Evolutionary conservation across 1,139 yeast genomes (phyloP), one percentile per base, ranked within the genome.

Genomic region (Protomyces macrosporus): DNA sequence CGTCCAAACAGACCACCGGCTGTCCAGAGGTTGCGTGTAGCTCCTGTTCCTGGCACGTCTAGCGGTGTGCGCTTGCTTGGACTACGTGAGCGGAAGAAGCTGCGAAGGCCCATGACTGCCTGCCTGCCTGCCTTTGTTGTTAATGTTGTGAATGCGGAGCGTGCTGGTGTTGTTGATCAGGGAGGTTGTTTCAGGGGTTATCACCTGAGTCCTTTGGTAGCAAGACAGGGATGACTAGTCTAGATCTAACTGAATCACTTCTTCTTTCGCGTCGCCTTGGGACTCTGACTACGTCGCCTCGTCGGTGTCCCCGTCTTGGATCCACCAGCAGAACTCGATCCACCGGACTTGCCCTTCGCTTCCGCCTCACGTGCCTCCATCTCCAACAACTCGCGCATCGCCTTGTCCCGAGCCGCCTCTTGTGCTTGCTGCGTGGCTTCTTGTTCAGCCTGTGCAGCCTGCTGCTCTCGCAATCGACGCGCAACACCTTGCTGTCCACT

Each of bases 331-430:
- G 23, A 23, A 23, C 23, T 23, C 23, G 23, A 23, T 23, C 23
- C 23, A 30, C 30, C 16, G 6, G 23, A 4, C 48, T 42, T 42
- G 9, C 48, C 10, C 23, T 42, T 42, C 32, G 52, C 30, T 12
- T 37, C 45, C 37, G 32, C 34, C 45, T 51, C 55, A 40, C 14
- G n/a, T 45, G 33, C 60, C 52, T 58, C 62, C 62, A 40, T 51
- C 52, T 55, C 62, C 32, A 58, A 51, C 23, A 58, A 30, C 12
- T 58, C 62, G 45, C 45, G 55, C 23, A 34, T 16, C 40, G 54
- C 62, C 45, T 39, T 23, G 16, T 58, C 56, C n/a, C 62, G 50
- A 12, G 53, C 56, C 45, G 33, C 52, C 34, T 51, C 56, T n/a
- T 55, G 56, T 30, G 30, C 53, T 23, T 33, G 40, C 32, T 23